Evolutionary conservation across 768 basidiomycete species (phyloP), one percentile per base, ranked within the genome.

Genomic region (Boletus edulis): DNA sequence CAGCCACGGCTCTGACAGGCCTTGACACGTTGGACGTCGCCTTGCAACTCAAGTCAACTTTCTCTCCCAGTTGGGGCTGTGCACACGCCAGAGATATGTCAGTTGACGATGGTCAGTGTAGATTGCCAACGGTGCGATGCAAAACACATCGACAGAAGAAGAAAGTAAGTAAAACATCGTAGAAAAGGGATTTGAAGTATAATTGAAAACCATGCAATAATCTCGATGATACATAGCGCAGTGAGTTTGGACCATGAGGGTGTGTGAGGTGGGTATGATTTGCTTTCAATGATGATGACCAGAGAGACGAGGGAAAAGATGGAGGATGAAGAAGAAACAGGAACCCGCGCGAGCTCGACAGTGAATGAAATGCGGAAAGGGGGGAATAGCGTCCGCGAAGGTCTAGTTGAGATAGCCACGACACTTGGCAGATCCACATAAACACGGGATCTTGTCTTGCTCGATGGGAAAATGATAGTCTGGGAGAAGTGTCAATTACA

Each of bases 381-480:
- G 44, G 42, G 11, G 27, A 9, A 51, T 42, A 24, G 43, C 29
- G 38, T 51, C n/a, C 12, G 49, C 17, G 34, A 39, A 55, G 37
- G 55, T 65, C 83, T 89, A 98, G 76, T 97, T 97, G 78, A 97
- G 89, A 78, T 84, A 96, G 58, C 94, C 94, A 67, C 95, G 89
- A 75, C 95, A 98, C 74, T 89, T 90, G 61, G 80, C 77, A 64
- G 93, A 89, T 64, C 95, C 88, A 66, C 93, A 96, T 27, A 94
- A 78, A 77, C 93, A 94, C 52, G 89, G 89, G 64, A 95, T 94
- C 78, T 96, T 95, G 77, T 95, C 94, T 73, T 97, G 92, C 75
- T 99, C 97, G 68, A 97, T 89, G 42, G 97, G 96, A 78, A 99
- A 99, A 73, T 98, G 95, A 75, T 99, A 99, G 77, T 99, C 94